These are phyloP conservation scores for Phytopythium kandeliae DNA, from an alignment of 352 stramenopile genomes.

Conservation along the genomic window DNA sequence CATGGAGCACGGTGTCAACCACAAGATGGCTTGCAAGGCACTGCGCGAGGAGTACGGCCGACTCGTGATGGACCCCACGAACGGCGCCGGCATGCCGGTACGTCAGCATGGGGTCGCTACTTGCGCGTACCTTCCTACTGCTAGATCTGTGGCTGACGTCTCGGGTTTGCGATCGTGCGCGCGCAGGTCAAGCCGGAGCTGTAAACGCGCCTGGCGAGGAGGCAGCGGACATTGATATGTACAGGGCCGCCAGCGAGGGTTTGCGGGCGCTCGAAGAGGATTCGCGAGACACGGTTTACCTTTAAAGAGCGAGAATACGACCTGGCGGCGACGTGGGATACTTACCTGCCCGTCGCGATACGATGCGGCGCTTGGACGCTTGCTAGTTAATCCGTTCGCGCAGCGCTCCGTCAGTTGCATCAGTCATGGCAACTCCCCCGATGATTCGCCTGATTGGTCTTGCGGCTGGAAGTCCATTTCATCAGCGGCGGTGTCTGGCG, in stretches of 20 bases:
- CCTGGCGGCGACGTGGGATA: conserved; percentile 10
- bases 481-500: background rate
- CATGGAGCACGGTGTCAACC: conserved; percentile 86
- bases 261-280: background rate
- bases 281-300: conserved; percentile 9
- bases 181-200: conserved; percentile 16
- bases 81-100: conserved; percentile 66
- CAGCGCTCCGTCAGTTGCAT: background rate
- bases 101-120: background rate
- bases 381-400: background rate
- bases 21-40: conserved; percentile 82
- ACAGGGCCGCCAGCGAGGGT: conserved; percentile 5
- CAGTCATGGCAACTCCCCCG: background rate
- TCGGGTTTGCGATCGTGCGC: conserved; percentile 3
- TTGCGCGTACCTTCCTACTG: background rate
- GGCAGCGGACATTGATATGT: conserved; percentile 11
- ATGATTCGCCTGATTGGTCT: background rate
- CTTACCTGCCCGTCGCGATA: background rate
- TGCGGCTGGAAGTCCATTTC: background rate
- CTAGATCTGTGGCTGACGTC: background rate
- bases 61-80: conserved; percentile 76
- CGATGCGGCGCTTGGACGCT: background rate
- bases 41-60: conserved; percentile 80
- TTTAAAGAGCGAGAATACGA: conserved; percentile 21
- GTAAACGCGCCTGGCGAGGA: conserved; percentile 7